Evolutionary conservation across 495 filamentous ascomycete genomes (phyloP).

Genomic region (Neurospora sp.): DNA sequence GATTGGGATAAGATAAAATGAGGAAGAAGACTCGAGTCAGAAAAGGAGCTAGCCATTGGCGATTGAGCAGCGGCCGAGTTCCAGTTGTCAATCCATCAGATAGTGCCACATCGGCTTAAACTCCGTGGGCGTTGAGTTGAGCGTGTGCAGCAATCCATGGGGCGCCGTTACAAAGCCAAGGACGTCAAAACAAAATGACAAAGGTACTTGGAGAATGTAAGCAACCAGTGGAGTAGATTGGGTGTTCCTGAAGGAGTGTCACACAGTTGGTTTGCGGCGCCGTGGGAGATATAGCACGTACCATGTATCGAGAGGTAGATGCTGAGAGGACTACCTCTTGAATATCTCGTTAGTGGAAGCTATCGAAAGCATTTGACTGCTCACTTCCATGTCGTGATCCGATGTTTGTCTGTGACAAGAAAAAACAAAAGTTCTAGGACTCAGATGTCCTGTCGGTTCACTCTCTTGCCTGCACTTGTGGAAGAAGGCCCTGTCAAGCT

Average conservation of each 20-base stretch:
- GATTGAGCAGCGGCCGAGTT: background rate
- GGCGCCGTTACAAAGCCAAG: background rate
- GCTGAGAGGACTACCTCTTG: background rate
- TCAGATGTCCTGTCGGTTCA: background rate
- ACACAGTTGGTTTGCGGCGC: conserved; percentile 11
- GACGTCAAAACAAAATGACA: background rate
- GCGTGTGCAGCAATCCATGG: background rate
- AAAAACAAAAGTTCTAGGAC: background rate
- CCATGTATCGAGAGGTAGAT: background rate
- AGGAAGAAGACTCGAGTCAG: background rate
- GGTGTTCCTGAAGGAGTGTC: conserved; percentile 14
- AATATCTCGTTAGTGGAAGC: background rate
- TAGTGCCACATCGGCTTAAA: background rate
- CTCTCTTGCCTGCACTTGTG: background rate
- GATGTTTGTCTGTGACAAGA: background rate
- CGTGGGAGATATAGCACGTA: background rate
- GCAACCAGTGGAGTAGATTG: conserved; percentile 7
- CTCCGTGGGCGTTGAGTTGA: background rate
- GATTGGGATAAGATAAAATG: background rate
- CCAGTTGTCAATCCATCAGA: background rate
- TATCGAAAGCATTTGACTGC: background rate
- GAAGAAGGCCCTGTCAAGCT: background rate
- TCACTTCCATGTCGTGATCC: background rate
- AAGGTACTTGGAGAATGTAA: background rate
- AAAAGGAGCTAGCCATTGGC: background rate